A percentile compares a stretch with the other conserved stretches of the same genome.
Conservation (phyloP, 1,139 yeast genomes). For the Pichia sp. region DNA sequence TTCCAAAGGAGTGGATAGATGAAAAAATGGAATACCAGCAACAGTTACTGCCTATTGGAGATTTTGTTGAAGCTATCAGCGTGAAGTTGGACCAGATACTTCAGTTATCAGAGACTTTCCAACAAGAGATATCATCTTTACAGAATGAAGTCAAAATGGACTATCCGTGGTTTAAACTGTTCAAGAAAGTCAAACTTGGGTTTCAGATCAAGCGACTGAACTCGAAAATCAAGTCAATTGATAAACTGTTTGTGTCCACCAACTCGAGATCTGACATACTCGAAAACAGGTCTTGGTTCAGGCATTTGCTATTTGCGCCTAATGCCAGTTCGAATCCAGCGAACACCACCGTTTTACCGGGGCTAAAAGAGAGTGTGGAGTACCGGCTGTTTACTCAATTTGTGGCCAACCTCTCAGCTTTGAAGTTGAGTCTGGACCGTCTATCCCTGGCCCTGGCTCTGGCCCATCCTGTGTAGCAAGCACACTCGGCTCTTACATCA, state of each 20-base stretch:
- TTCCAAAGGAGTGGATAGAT: slow-evolving; percentile 30
- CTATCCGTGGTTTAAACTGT: slow-evolving; percentile 62
- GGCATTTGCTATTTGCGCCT: slow-evolving; percentile 37
- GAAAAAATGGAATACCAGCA: slow-evolving; percentile 10
- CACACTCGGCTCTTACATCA: too few species aligned
- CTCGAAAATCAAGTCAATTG: slow-evolving; percentile 44
- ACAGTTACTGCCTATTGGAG: slow-evolving; percentile 3
- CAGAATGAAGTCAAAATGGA: slow-evolving; percentile 46
- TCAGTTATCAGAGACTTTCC: too few species aligned
- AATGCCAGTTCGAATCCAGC: background rate
- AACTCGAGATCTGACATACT: background rate
- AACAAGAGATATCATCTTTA: slow-evolving; percentile 24
- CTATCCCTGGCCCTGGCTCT: too few species aligned
- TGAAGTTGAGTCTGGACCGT: too few species aligned
- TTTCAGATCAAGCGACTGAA: slow-evolving; percentile 50
- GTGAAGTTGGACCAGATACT: too few species aligned
- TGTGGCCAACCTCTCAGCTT: background rate
- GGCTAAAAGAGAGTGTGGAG: background rate
- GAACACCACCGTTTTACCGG: background rate
- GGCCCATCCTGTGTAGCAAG: too few species aligned
- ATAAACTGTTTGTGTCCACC: slow-evolving; percentile 28
- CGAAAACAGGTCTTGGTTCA: slow-evolving; percentile 32
- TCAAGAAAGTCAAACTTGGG: slow-evolving; percentile 49
- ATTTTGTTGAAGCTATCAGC: slow-evolving; percentile 1
- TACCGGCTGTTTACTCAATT: slow-evolving; percentile 6